Evolutionary conservation across 2,329 filamentous ascomycete species (phyloP), one percentile per base, ranked within the genome.

Genomic region (Sporothrix sp.): DNA sequence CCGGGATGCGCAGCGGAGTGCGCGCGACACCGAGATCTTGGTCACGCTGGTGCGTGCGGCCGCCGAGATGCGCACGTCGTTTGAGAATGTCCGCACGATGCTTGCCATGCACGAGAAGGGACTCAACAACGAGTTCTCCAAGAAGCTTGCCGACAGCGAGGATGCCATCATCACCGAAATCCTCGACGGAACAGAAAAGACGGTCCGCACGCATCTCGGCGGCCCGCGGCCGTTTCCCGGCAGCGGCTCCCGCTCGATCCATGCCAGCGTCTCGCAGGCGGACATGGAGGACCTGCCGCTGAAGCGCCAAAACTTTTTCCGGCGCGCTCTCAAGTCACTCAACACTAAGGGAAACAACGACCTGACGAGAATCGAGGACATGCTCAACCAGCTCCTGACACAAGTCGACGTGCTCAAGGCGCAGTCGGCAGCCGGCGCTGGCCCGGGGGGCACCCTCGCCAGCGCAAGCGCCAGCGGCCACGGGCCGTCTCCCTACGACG

Each of bases 41-140:
- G 87, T 96, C 42, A 91, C 93, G 0, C 79, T 98, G 28, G 93
- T 98, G 54, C 84, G 91, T 53, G 90, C 89, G 50, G 91, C 93
- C 4, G 84, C 93, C 11, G 93, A 98, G 68, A 97, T 97, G 90
- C 87, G 91, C 57, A 94, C 87, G 59, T 94, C 88, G 1, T 95
- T 97, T 63, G 87, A 95, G 58, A 90, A 95, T 60, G 86, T 98
- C 76, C 96, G 93, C 72, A 85, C 84, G 57, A 84, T 95, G 62
- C 85, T 98, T 54, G 84, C 85, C 38, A 84, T 93, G 56, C 91
- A 95, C 52, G 90, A 96, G 62, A 87, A 87, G 54, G 78, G 88
- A 61, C 85, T 97, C 61, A 86, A 95, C 68, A 82, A 85, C 45
- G 83, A 86, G 55, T 85, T 87, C 18, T 84, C 89, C 61, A 85